Evolutionary conservation across 129 eudicot genomes (phyloP), one percentile per base, ranked within the genome.

Genomic region (Silybum marianum): DNA sequence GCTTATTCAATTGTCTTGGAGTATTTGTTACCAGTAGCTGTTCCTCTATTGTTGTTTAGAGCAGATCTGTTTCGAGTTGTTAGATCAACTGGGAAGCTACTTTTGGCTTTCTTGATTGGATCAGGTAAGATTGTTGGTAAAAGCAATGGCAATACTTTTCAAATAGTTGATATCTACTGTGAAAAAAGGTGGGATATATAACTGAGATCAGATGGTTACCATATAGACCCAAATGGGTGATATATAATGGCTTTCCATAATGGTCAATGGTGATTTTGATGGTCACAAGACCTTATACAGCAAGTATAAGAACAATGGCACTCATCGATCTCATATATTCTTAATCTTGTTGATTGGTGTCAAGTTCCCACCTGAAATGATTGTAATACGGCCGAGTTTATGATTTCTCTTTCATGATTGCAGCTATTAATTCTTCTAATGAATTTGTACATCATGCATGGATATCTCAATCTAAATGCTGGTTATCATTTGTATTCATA

Each of bases 41-140:
- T 91, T 80, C 93, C 93, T 4, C 80, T 91, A 83, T 82, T 91
- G 80, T 80, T 91, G 78, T 90, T 80, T 77, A 80, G 92, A 81
- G 95, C 95, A 2, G 87, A 90, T 40, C 18, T 87, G 88, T 87
- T 88, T 30, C 85, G 79, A 4, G 84, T 91, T 22, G 60, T 91
- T 11, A 75, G 80, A 42, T 87, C 91, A 2, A 86, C 93, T 9
- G 93, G 96, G 73, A 83, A 87, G 46, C 75, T 91, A 74, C 87
- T 91, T 40, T 81, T 88, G 72, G 96, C 96, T 16, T 91, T 91
- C 87, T 82, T 87, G 86, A 82, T 91, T 76, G 96, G 96, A 71
- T 91, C 93, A 83, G 95, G 95, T 90, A 34, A 60, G 69, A 21
- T 65, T 8, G 30, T 21, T 65, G 26, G 69, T 19, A 19, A 7